Conservation (phyloP, 2,329 filamentous ascomycete species). For the Capronia epimyces region DNA sequence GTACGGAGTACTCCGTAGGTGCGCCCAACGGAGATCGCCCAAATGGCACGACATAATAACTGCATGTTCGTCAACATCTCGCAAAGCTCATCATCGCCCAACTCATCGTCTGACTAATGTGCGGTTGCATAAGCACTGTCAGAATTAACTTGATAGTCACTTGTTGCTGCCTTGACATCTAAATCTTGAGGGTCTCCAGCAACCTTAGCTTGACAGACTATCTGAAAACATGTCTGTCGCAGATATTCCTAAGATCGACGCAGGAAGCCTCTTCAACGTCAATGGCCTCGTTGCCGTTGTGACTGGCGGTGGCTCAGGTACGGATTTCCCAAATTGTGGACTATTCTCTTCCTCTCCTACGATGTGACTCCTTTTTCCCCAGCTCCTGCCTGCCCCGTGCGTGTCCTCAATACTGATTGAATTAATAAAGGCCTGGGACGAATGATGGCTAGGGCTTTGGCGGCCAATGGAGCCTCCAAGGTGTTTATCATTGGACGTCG, state of each 20-base stretch:
- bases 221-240: slow-evolving; percentile 11
- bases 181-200: no score
- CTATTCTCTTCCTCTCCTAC: background rate
- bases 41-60: no score
- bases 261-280: slow-evolving; percentile 44
- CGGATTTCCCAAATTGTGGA: background rate
- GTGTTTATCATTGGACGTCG: slow-evolving; percentile 53
- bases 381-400: no score
- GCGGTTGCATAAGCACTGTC: no score
- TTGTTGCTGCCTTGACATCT: no score
- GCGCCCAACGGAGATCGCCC: no score
- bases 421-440: slow-evolving; percentile 37
- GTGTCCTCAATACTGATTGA: slow-evolving; percentile 1
- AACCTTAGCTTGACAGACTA: background rate
- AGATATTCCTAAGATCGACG: slow-evolving; percentile 20
- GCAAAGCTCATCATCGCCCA: no score
- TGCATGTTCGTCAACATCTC: no score
- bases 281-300: slow-evolving; percentile 50
- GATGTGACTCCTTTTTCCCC: no score
- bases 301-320: slow-evolving; percentile 51
- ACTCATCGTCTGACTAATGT: no score
- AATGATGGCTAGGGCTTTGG: slow-evolving; percentile 42
- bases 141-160: no score
- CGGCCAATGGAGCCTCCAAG: slow-evolving; percentile 46
- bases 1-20: no score